A percentile compares a stretch with the other conserved stretches of the same genome.
Conservation (phyloP, 768 basidiomycete species). For the Podaxis sp. region DNA sequence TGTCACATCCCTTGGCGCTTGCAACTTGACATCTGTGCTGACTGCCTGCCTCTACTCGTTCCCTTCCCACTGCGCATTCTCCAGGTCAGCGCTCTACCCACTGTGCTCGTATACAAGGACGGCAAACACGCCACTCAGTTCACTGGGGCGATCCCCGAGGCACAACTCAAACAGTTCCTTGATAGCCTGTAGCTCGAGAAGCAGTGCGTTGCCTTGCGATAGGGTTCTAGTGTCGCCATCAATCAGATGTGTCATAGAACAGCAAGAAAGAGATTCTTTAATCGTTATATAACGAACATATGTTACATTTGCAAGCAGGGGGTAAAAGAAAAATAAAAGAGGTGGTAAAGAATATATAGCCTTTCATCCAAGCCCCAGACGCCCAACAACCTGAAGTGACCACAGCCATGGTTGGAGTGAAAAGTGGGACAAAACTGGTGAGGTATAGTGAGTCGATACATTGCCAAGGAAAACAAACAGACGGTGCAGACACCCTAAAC, state of each 20-base stretch:
- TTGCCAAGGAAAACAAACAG: conserved; percentile 15
- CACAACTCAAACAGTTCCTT: conserved; percentile 45
- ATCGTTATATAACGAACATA: conserved; percentile 14
- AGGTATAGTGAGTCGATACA: conserved; percentile 13
- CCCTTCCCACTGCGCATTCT: neutral
- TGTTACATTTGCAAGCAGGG: conserved; percentile 13
- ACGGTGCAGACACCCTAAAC: conserved; percentile 11
- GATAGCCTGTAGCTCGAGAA: conserved; percentile 18
- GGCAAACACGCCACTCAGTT: conserved; percentile 62
- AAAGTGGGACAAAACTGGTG: neutral
- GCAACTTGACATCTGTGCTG: neutral
- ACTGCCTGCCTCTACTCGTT: too few species aligned
- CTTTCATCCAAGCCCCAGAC: conserved; percentile 14
- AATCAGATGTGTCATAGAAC: conserved; percentile 2
- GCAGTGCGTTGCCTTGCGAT: neutral
- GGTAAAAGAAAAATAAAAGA: neutral
- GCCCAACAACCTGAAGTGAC: conserved; percentile 9
- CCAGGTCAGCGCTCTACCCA: conserved; percentile 76
- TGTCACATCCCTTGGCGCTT: neutral
- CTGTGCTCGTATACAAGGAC: conserved; percentile 74
- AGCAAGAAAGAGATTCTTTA: conserved; percentile 9
- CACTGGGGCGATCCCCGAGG: conserved; percentile 54
- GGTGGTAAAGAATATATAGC: conserved; percentile 4
- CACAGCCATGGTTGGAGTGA: neutral
- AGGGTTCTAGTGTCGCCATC: conserved; percentile 1